phyloP scores from a whole-genome alignment of 2,329 filamentous ascomycete species.

The Colletotrichum sp. region DNA sequence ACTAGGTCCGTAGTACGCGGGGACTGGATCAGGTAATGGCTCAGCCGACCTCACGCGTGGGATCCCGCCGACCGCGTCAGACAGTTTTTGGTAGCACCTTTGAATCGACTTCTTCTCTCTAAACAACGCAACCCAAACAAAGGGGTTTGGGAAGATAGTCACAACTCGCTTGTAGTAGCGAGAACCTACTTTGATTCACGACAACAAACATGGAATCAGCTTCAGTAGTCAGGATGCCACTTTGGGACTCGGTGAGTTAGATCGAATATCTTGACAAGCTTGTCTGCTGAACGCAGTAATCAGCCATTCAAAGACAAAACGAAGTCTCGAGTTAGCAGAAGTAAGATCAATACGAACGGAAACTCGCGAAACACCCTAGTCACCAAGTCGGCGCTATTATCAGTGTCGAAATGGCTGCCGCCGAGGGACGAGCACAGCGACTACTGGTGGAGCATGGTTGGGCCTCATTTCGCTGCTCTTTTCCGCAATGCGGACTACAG shows the following conservation, averaged over 20 bases:
- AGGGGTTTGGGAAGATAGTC: too few relatives aligned
- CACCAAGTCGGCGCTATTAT: background rate
- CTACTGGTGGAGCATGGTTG: constrained; percentile 2
- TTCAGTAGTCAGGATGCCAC: background rate
- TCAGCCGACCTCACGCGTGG: background rate
- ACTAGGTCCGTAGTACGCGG: background rate
- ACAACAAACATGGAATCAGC: background rate
- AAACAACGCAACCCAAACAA: background rate
- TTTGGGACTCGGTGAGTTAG: background rate
- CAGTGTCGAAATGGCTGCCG: background rate
- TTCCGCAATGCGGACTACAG: background rate
- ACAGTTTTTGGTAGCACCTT: background rate
- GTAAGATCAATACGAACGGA: background rate
- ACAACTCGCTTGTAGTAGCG: background rate
- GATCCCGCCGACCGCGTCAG: background rate
- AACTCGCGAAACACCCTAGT: background rate
- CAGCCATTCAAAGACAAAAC: background rate
- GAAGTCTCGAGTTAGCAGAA: background rate
- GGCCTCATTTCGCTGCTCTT: background rate
- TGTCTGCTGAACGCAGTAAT: background rate
- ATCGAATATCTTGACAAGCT: background rate
- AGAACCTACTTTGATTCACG: background rate
- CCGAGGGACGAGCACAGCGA: constrained; percentile 1
- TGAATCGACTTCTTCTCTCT: background rate
- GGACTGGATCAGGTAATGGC: background rate